phyloP scores from a whole-genome alignment of 2,329 filamentous ascomycete species.

The Colletotrichum zoysiae region DNA sequence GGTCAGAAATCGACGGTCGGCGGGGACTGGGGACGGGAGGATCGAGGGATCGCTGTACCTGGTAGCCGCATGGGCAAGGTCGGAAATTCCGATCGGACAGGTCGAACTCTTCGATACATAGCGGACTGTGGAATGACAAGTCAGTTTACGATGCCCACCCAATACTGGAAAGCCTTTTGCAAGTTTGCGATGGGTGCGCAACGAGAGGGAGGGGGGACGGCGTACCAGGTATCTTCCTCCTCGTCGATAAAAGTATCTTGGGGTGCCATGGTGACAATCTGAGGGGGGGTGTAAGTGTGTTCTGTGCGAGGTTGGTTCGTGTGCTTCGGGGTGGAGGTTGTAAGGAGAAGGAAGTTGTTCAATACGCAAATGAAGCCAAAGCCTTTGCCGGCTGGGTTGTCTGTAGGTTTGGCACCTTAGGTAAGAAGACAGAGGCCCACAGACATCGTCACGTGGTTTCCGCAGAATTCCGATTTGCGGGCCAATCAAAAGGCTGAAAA shows the following conservation, averaged over 20 bases:
- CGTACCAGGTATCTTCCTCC: slow-evolving; percentile 77
- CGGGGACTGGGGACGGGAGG: not conserved
- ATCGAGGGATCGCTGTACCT: slow-evolving; percentile 70
- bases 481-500: slow-evolving; percentile 29
- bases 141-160: slow-evolving; percentile 44
- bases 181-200: slow-evolving; percentile 11
- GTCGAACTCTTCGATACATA: slow-evolving; percentile 99
- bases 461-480: not conserved
- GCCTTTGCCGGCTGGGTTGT: slow-evolving; percentile 40
- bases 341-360: slow-evolving; percentile 43
- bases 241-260: slow-evolving; percentile 80
- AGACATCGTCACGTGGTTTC: slow-evolving; percentile 14
- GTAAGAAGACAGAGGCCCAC: slow-evolving; percentile 19
- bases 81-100: slow-evolving; percentile 96
- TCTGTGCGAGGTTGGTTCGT: slow-evolving; percentile 26
- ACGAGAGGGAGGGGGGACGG: slow-evolving; percentile 37
- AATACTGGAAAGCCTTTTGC: not conserved
- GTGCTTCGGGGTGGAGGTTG: slow-evolving; percentile 36
- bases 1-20: slow-evolving; percentile 23
- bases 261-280: slow-evolving; percentile 67
- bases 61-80: slow-evolving; percentile 97
- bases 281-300: slow-evolving; percentile 37
- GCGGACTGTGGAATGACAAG: slow-evolving; percentile 72
- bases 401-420: slow-evolving; percentile 30
- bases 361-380: slow-evolving; percentile 40